A percentile compares a stretch with the other conserved stretches of the same genome.
Conservation (phyloP, 139 green algal species). For the Edaphochlamys debaryana region DNA sequence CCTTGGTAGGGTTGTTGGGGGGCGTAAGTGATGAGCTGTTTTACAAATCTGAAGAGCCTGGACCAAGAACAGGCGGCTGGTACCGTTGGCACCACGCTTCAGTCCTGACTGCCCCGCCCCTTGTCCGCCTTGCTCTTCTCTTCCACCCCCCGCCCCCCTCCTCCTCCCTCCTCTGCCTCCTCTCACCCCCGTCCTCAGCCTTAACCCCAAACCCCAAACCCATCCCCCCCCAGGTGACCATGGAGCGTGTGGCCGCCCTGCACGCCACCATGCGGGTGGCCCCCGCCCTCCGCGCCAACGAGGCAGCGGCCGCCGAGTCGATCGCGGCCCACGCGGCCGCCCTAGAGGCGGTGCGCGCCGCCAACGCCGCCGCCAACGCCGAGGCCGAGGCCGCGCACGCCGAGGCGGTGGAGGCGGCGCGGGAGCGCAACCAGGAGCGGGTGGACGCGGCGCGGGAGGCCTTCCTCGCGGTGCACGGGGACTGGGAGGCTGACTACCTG, state of each 20-base stretch:
- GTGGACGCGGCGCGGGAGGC: constrained; percentile 31
- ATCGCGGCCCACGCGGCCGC: constrained; percentile 6
- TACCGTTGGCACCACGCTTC: no score
- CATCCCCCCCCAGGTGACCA: constrained; percentile 8
- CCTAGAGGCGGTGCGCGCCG: not conserved
- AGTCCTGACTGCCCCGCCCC: no score
- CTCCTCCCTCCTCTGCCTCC: no score
- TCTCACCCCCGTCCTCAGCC: no score
- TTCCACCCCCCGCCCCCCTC: no score
- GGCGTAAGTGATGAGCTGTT: no score
- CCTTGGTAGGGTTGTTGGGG: no score
- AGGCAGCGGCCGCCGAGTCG: constrained; percentile 2
- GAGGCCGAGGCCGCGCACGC: constrained; percentile 17
- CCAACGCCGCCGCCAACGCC: constrained; percentile 27
- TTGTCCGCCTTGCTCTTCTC: no score
- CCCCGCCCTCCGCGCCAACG: constrained; percentile 15
- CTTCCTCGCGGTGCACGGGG: constrained; percentile 33
- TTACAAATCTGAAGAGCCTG: no score
- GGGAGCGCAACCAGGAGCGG: constrained; percentile 43
- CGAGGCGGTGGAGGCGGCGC: not conserved
- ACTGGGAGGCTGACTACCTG: constrained; percentile 44
- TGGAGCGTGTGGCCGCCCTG: constrained; percentile 49
- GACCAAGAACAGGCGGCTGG: no score
- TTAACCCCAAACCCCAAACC: no score
- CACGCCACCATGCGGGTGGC: constrained; percentile 43